Conservation (phyloP, 441 rosid species). For the Macaranga tanarius region DNA sequence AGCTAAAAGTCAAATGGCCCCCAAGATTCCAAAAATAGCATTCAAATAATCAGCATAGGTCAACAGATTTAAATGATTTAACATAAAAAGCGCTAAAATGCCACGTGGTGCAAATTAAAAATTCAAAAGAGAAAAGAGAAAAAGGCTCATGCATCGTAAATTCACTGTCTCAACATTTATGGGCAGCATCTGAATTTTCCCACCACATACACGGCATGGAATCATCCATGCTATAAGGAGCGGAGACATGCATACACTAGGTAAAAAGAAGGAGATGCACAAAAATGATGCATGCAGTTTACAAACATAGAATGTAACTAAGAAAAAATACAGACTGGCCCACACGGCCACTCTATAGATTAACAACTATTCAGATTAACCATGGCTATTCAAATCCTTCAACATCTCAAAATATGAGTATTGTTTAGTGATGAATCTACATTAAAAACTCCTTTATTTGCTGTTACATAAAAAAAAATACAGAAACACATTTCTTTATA, state of each 20-base stretch:
- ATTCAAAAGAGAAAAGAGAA: background rate
- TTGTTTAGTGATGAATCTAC: constrained; percentile 15
- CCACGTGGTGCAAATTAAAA: background rate
- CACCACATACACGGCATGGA: background rate
- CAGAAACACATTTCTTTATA: constrained; percentile 7
- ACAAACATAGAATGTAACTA: background rate
- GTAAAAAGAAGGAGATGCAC: constrained; percentile 3
- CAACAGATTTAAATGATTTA: background rate
- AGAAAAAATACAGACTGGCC: constrained; percentile 6
- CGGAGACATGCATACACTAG: background rate
- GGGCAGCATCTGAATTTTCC: background rate
- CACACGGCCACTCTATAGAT: background rate
- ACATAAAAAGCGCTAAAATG: background rate
- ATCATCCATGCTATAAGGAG: background rate
- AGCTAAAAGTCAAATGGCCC: background rate
- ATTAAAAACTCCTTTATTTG: constrained; percentile 12
- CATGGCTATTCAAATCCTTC: background rate
- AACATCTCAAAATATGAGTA: constrained; percentile 2
- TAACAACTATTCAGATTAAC: constrained; percentile 3
- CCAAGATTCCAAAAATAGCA: background rate
- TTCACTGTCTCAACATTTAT: background rate
- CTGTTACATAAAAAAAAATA: constrained; percentile 5
- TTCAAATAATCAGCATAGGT: background rate
- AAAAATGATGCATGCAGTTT: background rate
- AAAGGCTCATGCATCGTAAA: background rate